Evolutionary conservation across 2,329 filamentous ascomycete species (phyloP).

Genomic region (Teratosphaeria nubilosa): DNA sequence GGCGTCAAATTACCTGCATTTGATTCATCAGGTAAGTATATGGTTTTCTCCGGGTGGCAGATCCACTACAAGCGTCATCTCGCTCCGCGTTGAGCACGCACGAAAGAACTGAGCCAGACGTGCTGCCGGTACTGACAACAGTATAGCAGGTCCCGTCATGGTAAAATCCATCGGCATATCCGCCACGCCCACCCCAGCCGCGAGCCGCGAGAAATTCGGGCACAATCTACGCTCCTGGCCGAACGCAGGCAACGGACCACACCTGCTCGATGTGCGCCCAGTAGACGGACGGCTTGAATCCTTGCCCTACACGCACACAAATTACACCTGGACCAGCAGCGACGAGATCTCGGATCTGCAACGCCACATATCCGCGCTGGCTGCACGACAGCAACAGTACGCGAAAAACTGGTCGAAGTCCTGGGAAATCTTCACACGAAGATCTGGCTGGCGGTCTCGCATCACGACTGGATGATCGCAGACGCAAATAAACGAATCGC

Average conservation of each 20-base stretch:
- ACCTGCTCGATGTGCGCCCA: background rate
- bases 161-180: background rate
- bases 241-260: background rate
- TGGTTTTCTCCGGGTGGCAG: background rate
- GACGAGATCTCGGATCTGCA: background rate
- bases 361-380: conserved; percentile 3
- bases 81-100: too few relatives aligned
- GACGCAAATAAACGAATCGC: conserved; percentile 13
- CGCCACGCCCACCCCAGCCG: background rate
- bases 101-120: too few relatives aligned
- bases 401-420: conserved; percentile 4
- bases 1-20: background rate
- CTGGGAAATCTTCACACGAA: conserved; percentile 9
- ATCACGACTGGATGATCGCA: conserved; percentile 14
- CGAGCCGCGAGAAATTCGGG: background rate
- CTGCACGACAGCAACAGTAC: conserved; percentile 1
- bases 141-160: background rate
- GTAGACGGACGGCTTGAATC: background rate
- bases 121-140: background rate
- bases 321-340: background rate
- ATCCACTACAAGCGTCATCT: too few relatives aligned
- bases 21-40: background rate
- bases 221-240: background rate
- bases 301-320: background rate
- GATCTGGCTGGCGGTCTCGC: conserved; percentile 8